Percentiles rank a stretch among this genome's conserved stretches.
Evolutionary conservation across 2,329 filamentous ascomycete genomes (phyloP).

Genomic region (Curvularia verruculosa): DNA sequence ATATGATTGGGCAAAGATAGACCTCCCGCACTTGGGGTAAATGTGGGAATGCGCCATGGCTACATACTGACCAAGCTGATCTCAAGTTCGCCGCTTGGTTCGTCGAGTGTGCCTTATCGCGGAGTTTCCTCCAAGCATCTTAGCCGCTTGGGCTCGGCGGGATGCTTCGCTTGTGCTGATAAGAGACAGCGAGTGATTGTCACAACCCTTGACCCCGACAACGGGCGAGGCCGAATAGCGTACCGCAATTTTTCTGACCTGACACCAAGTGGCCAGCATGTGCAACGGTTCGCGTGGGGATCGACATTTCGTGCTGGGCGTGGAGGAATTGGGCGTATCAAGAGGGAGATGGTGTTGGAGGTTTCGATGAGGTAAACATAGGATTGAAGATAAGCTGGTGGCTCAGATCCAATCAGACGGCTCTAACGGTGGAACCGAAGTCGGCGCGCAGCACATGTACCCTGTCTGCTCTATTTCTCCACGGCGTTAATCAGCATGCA

Average conservation of each 20-base stretch:
- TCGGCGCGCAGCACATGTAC: constrained; percentile 11
- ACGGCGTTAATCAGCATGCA: constrained; percentile 14
- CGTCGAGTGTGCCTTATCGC: constrained; percentile 7
- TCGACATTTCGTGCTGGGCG: constrained; percentile 17
- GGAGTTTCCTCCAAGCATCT: constrained; percentile 7
- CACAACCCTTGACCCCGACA: background rate
- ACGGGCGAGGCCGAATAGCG: constrained; percentile 14
- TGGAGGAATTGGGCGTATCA: constrained; percentile 16
- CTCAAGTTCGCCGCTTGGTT: constrained; percentile 16
- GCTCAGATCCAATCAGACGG: constrained; percentile 19
- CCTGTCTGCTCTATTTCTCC: constrained; percentile 13
- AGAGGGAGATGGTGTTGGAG: constrained; percentile 20
- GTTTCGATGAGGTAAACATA: constrained; percentile 35
- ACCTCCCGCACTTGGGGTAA: constrained; percentile 8
- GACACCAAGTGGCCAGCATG: constrained; percentile 18
- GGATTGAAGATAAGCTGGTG: constrained; percentile 30
- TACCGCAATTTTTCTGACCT: constrained; percentile 10
- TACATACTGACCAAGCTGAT: constrained; percentile 10
- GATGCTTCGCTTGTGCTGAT: constrained; percentile 28
- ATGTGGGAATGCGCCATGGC: constrained; percentile 11
- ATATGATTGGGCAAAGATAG: constrained; percentile 35
- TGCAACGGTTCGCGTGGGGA: constrained; percentile 1
- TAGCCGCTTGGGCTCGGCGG: constrained; percentile 15
- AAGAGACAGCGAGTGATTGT: constrained; percentile 18
- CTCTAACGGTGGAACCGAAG: constrained; percentile 5